Conservation (phyloP, 116 monocot species). For the Phalaenopsis hybrid region DNA sequence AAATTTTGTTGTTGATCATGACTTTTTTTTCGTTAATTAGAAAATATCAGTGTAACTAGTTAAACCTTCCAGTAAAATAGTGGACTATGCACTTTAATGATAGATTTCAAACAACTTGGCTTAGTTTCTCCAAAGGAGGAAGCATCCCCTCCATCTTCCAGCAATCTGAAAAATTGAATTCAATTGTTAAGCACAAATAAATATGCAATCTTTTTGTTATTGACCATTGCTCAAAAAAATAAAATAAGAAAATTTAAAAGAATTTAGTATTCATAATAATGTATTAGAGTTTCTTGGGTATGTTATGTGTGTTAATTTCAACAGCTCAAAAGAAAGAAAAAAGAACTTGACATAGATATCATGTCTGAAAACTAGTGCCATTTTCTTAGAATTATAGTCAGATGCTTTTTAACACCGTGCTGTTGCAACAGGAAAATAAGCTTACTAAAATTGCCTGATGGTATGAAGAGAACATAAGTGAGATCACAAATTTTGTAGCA, state of each 20-base stretch:
- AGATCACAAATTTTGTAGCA: too few species aligned
- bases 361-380: not conserved
- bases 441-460: not conserved
- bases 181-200: not conserved
- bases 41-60: not conserved
- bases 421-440: not conserved
- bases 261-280: not conserved
- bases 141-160: constrained; percentile 57
- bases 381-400: not conserved
- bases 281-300: not conserved
- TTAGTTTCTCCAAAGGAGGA: constrained; percentile 36
- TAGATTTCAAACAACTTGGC: constrained; percentile 29
- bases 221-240: not conserved
- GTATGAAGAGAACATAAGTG: not conserved
- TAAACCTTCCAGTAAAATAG: constrained; percentile 73
- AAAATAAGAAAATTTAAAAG: not conserved
- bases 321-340: not conserved
- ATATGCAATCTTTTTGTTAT: not conserved
- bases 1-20: not conserved
- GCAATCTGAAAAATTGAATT: constrained; percentile 26
- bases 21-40: not conserved
- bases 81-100: constrained; percentile 47
- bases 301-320: not conserved
- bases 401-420: not conserved
- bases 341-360: not conserved